Base-by-base conservation (phyloP, 805 yeast genomes). In the Groenewaldozyma salmanticensis region DNA sequence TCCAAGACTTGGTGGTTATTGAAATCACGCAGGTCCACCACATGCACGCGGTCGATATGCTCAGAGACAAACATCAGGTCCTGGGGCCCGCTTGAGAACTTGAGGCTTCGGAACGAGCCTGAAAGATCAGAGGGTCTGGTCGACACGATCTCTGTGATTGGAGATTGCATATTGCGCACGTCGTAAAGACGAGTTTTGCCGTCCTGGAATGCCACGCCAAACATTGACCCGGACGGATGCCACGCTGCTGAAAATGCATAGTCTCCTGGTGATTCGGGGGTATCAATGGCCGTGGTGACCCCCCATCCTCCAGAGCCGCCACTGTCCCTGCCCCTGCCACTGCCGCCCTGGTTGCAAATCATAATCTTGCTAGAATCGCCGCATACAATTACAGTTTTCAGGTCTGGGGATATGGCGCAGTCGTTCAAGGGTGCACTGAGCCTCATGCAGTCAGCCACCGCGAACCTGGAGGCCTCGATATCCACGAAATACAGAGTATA, bases 1-100 rank as follows among this genome's bases (percentile, higher is more conserved):
- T 49, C 50, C 24, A 86, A 68, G 29, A 87, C 86, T 57, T 82
- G 90, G 55, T 83, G 90, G 50, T 81, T 77, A 44, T 70, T 65
- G 49, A 77, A 73, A 52, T 81, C 75, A 46, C 95, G 72, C 20
- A 86, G 70, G 57, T 88, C 96, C 21, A 88, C 66, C 42, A 87
- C 66, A 61, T 88, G 97, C 3, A 88, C 82, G 40, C 95, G 69
- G 0, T 94, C 94, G 40, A 77, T 81, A 52, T 88, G 95, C 57
- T 88, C 96, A 40, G 81, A 72, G 2, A 88, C 68, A 40, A 82
- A 74, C 42, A 88, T 63, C 44, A 86, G 60, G 59, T 88, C 95
- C 51, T 81, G 88, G 13, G 81, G 66, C 3, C 84, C 80, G 29
- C 71, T 66, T 19, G 82, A 67, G 49, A 75, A 79, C 55, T 77